These are phyloP conservation scores for Venturia asperata DNA, from an alignment of 2,329 filamentous ascomycete species.

Conservation along the genomic window DNA sequence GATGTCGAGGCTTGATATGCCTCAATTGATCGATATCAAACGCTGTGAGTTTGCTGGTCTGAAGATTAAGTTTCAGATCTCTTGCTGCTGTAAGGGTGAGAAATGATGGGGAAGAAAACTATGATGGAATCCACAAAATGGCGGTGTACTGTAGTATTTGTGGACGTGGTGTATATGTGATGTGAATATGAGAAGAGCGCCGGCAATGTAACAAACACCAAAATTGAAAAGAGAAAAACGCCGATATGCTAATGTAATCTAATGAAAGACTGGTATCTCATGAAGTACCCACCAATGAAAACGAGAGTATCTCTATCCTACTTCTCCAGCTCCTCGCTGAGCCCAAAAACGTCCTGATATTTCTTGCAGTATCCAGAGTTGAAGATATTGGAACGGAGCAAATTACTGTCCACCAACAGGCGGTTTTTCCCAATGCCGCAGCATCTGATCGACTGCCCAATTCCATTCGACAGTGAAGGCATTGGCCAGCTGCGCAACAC, in stretches of 20 bases:
- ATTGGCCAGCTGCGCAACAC: conserved; percentile 51
- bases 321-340: neutral
- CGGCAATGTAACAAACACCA: neutral
- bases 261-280: neutral
- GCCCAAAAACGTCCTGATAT: neutral
- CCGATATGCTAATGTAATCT: neutral
- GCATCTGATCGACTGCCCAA: conserved; percentile 56
- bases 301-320: neutral
- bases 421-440: conserved; percentile 59
- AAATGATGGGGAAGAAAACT: no score
- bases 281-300: neutral
- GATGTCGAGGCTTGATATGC: no score
- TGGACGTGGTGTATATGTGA: neutral
- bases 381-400: neutral
- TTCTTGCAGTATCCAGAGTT: neutral
- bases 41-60: no score
- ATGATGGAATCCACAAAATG: no score
- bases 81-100: no score
- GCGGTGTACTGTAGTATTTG: no score
- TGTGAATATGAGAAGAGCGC: neutral
- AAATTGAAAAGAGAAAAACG: no score
- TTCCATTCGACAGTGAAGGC: conserved; percentile 64
- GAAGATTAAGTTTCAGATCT: no score
- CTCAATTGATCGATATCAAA: no score
- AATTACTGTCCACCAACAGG: conserved; percentile 32